A percentile compares a stretch with the other conserved stretches of the same genome.
These are phyloP conservation scores for Penstemon newberryi DNA, from an alignment of 257 asterid genomes.

Conservation along the genomic window DNA sequence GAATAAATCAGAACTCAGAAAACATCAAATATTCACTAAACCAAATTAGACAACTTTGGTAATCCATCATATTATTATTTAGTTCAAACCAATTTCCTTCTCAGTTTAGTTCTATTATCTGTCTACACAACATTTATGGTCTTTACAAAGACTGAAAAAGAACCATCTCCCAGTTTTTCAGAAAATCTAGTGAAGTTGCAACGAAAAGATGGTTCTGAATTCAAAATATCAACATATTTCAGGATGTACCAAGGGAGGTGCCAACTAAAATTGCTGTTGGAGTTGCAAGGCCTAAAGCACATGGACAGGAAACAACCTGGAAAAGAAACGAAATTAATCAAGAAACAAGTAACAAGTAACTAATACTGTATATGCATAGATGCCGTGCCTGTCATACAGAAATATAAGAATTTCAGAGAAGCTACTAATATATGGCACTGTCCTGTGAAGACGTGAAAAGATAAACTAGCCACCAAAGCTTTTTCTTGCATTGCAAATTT, in stretches of 20 bases:
- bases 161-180: slow-evolving; percentile 1
- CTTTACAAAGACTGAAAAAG: background rate
- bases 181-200: slow-evolving; percentile 11
- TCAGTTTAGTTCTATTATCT: slow-evolving; percentile 8
- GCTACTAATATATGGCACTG: background rate
- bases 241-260: slow-evolving; percentile 85
- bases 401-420: background rate
- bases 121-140: background rate
- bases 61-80: background rate
- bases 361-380: slow-evolving; percentile 5
- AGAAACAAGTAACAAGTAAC: slow-evolving; percentile 16
- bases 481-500: background rate
- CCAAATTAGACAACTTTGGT: background rate
- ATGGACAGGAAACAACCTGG: slow-evolving; percentile 97
- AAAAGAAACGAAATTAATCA: slow-evolving; percentile 25
- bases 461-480: slow-evolving; percentile 4
- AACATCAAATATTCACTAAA: slow-evolving; percentile 1
- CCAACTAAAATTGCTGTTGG: slow-evolving; percentile 98
- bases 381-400: slow-evolving; percentile 16
- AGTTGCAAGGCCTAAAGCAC: slow-evolving; percentile 99
- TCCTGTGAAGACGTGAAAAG: background rate
- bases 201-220: slow-evolving; percentile 5
- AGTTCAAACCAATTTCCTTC: background rate
- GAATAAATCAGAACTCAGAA: slow-evolving; percentile 5
- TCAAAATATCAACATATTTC: slow-evolving; percentile 15